These are phyloP conservation scores for Saksenaea oblongispora DNA, from an alignment of 371 early-diverging fungal genomes.

Conservation along the genomic window DNA sequence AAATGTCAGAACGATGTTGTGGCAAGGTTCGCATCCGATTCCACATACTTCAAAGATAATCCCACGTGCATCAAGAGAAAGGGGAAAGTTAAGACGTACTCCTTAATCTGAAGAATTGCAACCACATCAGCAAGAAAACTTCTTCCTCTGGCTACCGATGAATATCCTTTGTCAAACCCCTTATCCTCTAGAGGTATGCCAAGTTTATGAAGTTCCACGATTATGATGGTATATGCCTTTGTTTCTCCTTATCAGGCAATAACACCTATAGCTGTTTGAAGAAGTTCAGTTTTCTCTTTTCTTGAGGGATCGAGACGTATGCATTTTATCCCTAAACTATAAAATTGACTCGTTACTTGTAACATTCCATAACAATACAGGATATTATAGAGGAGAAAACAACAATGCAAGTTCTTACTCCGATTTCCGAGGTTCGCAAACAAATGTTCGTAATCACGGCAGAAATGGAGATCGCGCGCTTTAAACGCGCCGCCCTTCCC, in stretches of 20 bases:
- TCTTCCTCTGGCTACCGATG: background rate
- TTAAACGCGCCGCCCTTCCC: conserved; percentile 1
- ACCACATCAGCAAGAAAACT: background rate
- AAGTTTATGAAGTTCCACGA: background rate
- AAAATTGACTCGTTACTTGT: background rate
- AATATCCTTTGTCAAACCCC: background rate
- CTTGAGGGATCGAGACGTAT: background rate
- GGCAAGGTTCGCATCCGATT: background rate
- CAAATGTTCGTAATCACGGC: background rate
- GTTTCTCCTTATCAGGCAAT: background rate
- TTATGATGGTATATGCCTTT: background rate
- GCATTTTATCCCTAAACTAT: background rate
- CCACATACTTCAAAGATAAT: background rate
- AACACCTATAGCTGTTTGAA: no score
- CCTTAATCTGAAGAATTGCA: background rate
- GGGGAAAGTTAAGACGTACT: background rate
- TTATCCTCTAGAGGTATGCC: background rate
- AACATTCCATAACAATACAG: background rate
- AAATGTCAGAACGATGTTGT: background rate
- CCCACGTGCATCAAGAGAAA: background rate
- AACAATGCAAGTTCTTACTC: background rate
- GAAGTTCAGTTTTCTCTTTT: background rate
- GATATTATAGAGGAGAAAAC: background rate
- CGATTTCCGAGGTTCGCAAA: background rate
- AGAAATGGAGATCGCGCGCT: conserved; percentile 2